Percentiles rank a stretch among this genome's conserved stretches.
Conservation (phyloP, 805 yeast species). For the Schwanniomyces polymorphus region DNA sequence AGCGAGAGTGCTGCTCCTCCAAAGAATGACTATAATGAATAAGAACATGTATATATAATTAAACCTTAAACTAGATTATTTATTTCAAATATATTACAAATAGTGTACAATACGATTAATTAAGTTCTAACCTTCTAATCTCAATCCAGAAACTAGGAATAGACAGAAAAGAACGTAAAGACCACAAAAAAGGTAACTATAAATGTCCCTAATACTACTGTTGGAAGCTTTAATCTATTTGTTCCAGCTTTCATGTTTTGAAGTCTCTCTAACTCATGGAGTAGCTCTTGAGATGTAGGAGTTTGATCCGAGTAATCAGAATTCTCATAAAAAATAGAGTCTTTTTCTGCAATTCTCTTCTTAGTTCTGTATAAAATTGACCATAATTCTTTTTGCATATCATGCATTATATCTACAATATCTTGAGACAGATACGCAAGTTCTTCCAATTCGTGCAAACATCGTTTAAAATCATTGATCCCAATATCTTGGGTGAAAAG, state of each 20-base stretch:
- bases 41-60: conserved; percentile 5
- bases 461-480: background rate
- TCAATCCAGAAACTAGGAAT: conserved; percentile 27
- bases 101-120: background rate
- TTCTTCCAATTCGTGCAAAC: background rate
- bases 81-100: conserved; percentile 1
- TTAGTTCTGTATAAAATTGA: background rate
- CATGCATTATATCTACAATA: background rate
- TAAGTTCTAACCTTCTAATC: conserved; percentile 20
- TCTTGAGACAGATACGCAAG: background rate
- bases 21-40: conserved; percentile 74
- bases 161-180: conserved; percentile 16
- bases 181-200: too few species aligned
- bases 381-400: background rate
- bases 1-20: conserved; percentile 86
- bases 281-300: conserved; percentile 4
- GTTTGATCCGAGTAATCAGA: background rate
- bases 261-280: conserved; percentile 25
- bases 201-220: background rate
- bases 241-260: conserved; percentile 8
- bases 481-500: background rate
- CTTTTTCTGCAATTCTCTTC: background rate
- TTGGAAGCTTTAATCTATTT: background rate
- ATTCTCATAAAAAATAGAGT: background rate
- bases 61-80: background rate